Evolutionary conservation across 352 stramenopile species (phyloP).

Genomic region (Phytophthora crassamura): DNA sequence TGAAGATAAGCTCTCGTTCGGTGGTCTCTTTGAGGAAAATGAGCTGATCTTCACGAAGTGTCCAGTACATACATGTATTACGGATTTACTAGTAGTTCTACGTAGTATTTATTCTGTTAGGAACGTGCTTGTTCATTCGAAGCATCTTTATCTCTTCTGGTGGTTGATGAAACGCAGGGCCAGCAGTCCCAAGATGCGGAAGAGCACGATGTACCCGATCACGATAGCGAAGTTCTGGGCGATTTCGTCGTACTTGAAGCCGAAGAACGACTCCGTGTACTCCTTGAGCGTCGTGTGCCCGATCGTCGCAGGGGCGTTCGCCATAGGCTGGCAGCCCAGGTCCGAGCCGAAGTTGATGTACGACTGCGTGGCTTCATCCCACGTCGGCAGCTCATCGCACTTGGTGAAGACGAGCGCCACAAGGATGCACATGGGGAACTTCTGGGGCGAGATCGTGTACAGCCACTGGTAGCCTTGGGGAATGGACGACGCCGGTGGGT

Average conservation of each 20-base stretch:
- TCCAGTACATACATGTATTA: no score
- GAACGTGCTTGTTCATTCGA: no score
- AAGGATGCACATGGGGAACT: constrained; percentile 30
- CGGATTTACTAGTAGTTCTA: no score
- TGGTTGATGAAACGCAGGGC: constrained; percentile 40
- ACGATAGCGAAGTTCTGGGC: constrained; percentile 7
- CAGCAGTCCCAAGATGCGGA: constrained; percentile 30
- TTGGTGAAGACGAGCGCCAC: constrained; percentile 27
- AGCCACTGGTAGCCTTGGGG: constrained; percentile 23
- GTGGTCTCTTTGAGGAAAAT: no score
- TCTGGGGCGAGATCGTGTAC: constrained; percentile 31
- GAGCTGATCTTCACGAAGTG: no score
- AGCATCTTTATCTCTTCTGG: no score
- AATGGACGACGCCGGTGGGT: constrained; percentile 33
- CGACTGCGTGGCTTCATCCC: constrained; percentile 6
- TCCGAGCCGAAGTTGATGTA: constrained; percentile 21
- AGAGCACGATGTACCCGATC: constrained; percentile 18
- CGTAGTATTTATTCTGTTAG: no score
- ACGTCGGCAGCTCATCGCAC: constrained; percentile 16
- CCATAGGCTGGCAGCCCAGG: constrained; percentile 19
- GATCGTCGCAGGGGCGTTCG: constrained; percentile 6
- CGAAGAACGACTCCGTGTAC: constrained; percentile 24
- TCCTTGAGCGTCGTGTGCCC: constrained; percentile 28
- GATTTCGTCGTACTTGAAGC: constrained; percentile 19
- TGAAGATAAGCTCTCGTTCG: no score